Evolutionary conservation across 148 eudicot species (phyloP), one percentile per base, ranked within the genome.

Genomic region (Rhododendron ferrugineum): DNA sequence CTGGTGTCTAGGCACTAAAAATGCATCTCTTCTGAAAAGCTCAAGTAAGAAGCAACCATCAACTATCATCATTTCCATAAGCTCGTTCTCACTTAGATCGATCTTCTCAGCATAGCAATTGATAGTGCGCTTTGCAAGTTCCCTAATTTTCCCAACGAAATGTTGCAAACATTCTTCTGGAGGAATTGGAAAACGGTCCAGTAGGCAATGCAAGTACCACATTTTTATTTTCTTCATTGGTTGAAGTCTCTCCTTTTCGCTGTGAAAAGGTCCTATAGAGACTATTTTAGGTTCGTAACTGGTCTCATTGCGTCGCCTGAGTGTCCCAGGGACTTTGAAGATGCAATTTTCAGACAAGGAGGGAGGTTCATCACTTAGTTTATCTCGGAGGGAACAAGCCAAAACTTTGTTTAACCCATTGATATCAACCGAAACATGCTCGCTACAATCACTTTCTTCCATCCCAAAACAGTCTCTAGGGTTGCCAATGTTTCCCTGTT

Each of bases 21-120:
- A 62, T 7, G 10, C 10, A 20, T 75, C 79, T 36, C 47, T 75
- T 75, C 79, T 75, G 46, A 75, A 40, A 20, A 75, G 49, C 79
- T 75, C 49, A 34, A 75, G 79, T 75, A 75, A 75, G 46, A 75
- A 75, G n/a, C 79, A 75, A 15, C 79, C 79, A 40, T 75, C 79
- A 20, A 75, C 26, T 18, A 75, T 75, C 79, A 75, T 75, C 47
- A 75, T 75, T 37, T 75, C 79, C 49, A 75, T 15, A 15, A 75
- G 79, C 79, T 37, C 79, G 1, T 40, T 40, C 23, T 37, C 79
- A 20, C n/a, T 75, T 36, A 6, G 23, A 18, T 37, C 49, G 46
- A 75, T 20, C 46, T 62, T 20, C 26, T 62, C 70, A 8, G 30
- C 70, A 23, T 62, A 62, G 70, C 70, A 23, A 3, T n/a, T 75